Percentiles rank a stretch among this genome's conserved stretches.
phyloP scores from a whole-genome alignment of 2,329 filamentous ascomycete species.

The Clarireedia paspali region DNA sequence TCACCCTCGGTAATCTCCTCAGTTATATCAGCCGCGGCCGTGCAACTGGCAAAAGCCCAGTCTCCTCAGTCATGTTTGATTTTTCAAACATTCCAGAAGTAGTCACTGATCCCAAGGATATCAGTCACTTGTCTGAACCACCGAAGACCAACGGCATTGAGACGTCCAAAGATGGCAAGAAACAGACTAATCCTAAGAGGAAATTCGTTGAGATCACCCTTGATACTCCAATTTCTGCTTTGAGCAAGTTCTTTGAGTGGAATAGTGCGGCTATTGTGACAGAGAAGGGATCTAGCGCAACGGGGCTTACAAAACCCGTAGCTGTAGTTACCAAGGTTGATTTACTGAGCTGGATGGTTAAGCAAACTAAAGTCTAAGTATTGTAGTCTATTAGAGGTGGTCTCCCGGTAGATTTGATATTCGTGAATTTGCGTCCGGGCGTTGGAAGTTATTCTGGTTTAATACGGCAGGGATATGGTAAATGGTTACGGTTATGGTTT shows the following conservation, averaged over 20 bases:
- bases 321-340: constrained; percentile 97
- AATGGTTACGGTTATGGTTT: background rate
- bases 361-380: constrained; percentile 38
- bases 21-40: constrained; percentile 82
- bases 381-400: background rate
- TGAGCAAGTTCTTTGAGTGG: constrained; percentile 96
- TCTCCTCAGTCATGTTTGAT: constrained; percentile 93
- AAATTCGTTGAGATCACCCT: constrained; percentile 92
- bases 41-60: constrained; percentile 63
- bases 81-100: constrained; percentile 84
- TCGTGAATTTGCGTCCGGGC: background rate
- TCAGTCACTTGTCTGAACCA: constrained; percentile 34
- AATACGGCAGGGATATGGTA: background rate
- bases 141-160: constrained; percentile 26
- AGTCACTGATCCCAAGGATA: constrained; percentile 74
- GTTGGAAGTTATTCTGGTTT: background rate
- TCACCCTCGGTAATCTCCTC: constrained; percentile 90
- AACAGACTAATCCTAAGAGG: constrained; percentile 42
- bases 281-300: constrained; percentile 51
- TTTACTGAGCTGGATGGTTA: constrained; percentile 84
- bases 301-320: constrained; percentile 61
- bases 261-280: constrained; percentile 95
- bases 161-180: constrained; percentile 26
- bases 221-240: constrained; percentile 73
- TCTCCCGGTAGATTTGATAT: background rate